Evolutionary conservation across 441 rosid species (phyloP), one percentile per base, ranked within the genome.

Genomic region (Kokia cookei): DNA sequence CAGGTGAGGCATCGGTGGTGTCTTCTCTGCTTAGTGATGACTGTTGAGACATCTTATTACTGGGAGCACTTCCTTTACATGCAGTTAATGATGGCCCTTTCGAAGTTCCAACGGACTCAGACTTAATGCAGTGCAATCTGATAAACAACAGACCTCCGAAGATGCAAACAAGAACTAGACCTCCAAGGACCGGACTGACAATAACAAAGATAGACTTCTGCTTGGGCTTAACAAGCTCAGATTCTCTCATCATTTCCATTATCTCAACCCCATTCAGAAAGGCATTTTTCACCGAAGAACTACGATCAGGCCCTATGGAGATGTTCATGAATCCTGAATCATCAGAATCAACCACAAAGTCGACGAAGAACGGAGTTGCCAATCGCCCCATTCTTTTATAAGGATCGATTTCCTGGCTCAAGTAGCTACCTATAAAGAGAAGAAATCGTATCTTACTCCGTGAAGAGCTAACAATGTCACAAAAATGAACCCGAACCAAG

Each of bases 251-350:
- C 51, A 87, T 74, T 79, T 82, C 82, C 87, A 90, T 79, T 24
- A 90, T 85, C 81, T 88, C 94, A 19, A 86, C 74, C 7, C 92
- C 94, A 72, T 88, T 87, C 57, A 90, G 73, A 59, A 86, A 74
- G 24, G 92, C 91, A 37, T 47, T 65, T 1, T 17, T 61, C 50
- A 5, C 0, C 2, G 1, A 2, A 12, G 75, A 74, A 29, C 42
- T 50, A 3, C 0, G 2, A 1, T 42, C 27, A 59, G 85, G 83
- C n/a, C 87, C 84, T 7, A 88, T 82, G 72, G 85, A 86, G 50
- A 88, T 62, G 61, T 79, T 84, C 75, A 88, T 35, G 13, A 62
- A 27, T 66, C 89, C 91, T 8, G 84, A 81, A 58, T 73, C 73
- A 81, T 72, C 86, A n/a, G 91, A 83, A 77, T 83, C 91, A 22